phyloP scores from a whole-genome alignment of 371 early-diverging fungal species.

The Mortierella sp. region DNA sequence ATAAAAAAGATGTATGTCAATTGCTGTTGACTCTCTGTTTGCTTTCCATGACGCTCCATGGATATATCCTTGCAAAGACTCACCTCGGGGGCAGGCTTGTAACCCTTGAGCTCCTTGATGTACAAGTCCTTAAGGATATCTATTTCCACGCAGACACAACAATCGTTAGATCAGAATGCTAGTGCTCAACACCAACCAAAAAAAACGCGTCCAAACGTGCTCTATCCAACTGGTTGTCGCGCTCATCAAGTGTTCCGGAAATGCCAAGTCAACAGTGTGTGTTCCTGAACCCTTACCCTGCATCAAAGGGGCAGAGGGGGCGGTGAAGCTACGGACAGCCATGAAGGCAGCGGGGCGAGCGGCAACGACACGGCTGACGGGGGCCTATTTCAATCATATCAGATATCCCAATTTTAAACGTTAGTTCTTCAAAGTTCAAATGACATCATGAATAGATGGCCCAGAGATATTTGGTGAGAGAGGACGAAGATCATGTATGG shows the following conservation, averaged over 20 bases:
- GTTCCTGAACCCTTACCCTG: conserved; percentile 34
- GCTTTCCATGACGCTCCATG: too few species aligned
- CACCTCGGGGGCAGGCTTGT: conserved; percentile 56
- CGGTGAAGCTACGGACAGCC: conserved; percentile 58
- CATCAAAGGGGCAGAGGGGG: conserved; percentile 55
- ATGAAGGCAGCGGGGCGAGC: conserved; percentile 50
- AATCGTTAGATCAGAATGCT: background rate
- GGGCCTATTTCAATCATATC: background rate
- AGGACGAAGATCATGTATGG: too few species aligned
- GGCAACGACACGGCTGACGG: conserved; percentile 37
- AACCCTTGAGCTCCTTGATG: conserved; percentile 54
- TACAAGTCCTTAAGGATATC: conserved; percentile 57
- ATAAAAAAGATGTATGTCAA: background rate
- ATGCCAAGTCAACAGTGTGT: background rate
- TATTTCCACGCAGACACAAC: conserved; percentile 11
- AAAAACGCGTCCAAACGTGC: background rate
- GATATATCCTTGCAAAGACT: too few species aligned
- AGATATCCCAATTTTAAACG: background rate
- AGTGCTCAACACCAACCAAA: background rate
- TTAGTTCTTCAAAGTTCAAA: background rate
- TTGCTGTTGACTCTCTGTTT: background rate
- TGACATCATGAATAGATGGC: background rate
- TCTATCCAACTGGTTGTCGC: background rate
- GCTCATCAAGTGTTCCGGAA: too few species aligned
- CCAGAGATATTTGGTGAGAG: background rate